These are phyloP conservation scores for Aspergillus pseudoviridinutans DNA, from an alignment of 2,329 filamentous ascomycete genomes.

Conservation along the genomic window DNA sequence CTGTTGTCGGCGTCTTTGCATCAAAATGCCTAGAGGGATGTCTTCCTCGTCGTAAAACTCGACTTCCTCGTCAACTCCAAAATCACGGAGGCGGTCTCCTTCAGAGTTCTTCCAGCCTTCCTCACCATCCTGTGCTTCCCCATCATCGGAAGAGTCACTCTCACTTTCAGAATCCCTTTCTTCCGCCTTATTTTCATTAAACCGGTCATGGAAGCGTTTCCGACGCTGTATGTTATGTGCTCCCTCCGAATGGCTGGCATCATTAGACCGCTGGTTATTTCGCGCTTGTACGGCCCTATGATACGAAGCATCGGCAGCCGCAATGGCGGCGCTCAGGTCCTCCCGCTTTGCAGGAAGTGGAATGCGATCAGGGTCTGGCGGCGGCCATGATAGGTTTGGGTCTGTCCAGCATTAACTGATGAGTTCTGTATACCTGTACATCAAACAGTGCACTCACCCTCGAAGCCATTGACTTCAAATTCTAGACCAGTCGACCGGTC, in stretches of 20 bases:
- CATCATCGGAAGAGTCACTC: constrained; percentile 27
- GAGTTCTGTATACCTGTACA: background rate
- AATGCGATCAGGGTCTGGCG: constrained; percentile 49
- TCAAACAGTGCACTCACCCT: constrained; percentile 38
- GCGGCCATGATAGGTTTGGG: constrained; percentile 42
- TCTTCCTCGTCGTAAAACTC: constrained; percentile 64
- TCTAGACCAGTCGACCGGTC: constrained; percentile 42
- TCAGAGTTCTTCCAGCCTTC: constrained; percentile 61
- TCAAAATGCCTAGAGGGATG: constrained; percentile 53
- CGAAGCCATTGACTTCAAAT: constrained; percentile 60
- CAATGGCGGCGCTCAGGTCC: constrained; percentile 7
- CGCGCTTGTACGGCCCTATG: constrained; percentile 52
- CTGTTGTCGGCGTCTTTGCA: constrained; percentile 25
- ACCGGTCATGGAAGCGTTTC: constrained; percentile 40
- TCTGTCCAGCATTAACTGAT: constrained; percentile 21
- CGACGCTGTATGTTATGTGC: constrained; percentile 34
- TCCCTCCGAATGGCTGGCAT: constrained; percentile 43
- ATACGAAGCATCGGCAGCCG: constrained; percentile 25
- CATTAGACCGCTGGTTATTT: constrained; percentile 49
- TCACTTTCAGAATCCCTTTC: constrained; percentile 17
- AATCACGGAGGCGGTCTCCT: constrained; percentile 59
- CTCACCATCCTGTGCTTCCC: constrained; percentile 39
- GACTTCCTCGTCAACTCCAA: constrained; percentile 61
- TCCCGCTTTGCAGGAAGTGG: constrained; percentile 27
- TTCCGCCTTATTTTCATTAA: constrained; percentile 16